A percentile compares a stretch with the other conserved stretches of the same genome.
Conservation (phyloP, 75 land plant species). For the Adiantum capillusveneris region DNA sequence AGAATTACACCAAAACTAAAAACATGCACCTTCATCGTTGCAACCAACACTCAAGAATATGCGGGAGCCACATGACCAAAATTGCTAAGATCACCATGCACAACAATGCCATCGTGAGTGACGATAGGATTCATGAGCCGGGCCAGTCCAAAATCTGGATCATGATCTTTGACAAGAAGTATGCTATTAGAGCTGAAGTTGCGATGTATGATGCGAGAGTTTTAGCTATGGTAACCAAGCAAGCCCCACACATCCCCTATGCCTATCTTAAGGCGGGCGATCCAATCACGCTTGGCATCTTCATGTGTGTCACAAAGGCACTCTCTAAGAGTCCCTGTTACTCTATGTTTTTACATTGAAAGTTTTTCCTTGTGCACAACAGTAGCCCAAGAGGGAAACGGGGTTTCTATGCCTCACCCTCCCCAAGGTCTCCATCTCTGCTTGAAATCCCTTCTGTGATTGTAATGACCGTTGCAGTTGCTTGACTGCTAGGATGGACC, state of each 20-base stretch:
- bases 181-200: slow-evolving; percentile 83
- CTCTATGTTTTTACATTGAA: slow-evolving; percentile 74
- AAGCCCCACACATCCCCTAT: slow-evolving; percentile 79
- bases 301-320: slow-evolving; percentile 29
- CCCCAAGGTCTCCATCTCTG: too few species aligned
- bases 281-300: slow-evolving; percentile 51
- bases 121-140: slow-evolving; percentile 87
- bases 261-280: slow-evolving; percentile 61
- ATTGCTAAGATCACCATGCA: slow-evolving; percentile 86
- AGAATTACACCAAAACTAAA: slow-evolving; percentile 89
- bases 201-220: slow-evolving; percentile 84
- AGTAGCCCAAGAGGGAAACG: slow-evolving; percentile 81
- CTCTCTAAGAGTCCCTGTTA: slow-evolving; percentile 54
- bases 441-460: too few species aligned
- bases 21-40: slow-evolving; percentile 88
- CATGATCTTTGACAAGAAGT: slow-evolving; percentile 63
- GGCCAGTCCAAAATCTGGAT: slow-evolving; percentile 93
- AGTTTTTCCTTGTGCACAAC: slow-evolving; percentile 66
- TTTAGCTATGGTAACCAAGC: slow-evolving; percentile 97
- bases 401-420: too few species aligned
- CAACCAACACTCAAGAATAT: slow-evolving; percentile 64
- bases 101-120: slow-evolving; percentile 85
- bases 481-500: too few species aligned
- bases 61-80: slow-evolving; percentile 94
- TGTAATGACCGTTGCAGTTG: too few species aligned